Evolutionary conservation across 163 green algal genomes (phyloP), one percentile per base, ranked within the genome.

Genomic region (Scenedesmus sp.): DNA sequence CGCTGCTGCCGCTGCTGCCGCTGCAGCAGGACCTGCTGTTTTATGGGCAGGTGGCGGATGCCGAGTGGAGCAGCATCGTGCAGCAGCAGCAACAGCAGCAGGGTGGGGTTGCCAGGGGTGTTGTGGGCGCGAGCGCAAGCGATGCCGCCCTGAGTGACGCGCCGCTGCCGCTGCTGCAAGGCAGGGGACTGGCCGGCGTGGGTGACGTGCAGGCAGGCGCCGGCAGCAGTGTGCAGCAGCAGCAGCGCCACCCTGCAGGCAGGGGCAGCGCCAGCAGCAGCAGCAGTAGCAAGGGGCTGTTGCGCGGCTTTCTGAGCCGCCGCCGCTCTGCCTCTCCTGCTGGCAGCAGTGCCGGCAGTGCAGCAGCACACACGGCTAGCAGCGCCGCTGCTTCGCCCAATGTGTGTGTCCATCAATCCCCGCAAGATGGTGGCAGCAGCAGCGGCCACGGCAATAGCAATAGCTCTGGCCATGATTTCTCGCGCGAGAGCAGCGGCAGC

Each of bases 11-110:
- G 0, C 18, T 26, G 0, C 60, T 95, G 77, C 54, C 62, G 54
- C 82, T 95, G 88, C 56, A 59, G 18, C 16, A 85, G 0, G 93
- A 95, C 88, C 88, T 95, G 46, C 92, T 95, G 77, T 94, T 90
- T 79, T 81, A 86, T 4, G 91, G 91, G 5, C 91, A 94, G 76
- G 89, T 94, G 70, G 73, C 93, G 81, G 91, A 94, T 62, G 89
- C 86, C 83, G 60, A 64, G 82, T 95, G 81, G 93, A 92, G 54
- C 62, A 87, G 59, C 57, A 64, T 93, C n/a, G 20, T 94, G 8
- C 57, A 87, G 8, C 82, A 57, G 81, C 81, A 64, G 81, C 81
- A 66, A 9, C 67, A 77, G 67, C 67, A 77, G 67, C 67, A 34
- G 67, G 18, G 67, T 77, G 67, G 79, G 16, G 26, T n/a, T 34